Conservation (phyloP, 495 filamentous ascomycete species). For the Neurospora discreta region DNA sequence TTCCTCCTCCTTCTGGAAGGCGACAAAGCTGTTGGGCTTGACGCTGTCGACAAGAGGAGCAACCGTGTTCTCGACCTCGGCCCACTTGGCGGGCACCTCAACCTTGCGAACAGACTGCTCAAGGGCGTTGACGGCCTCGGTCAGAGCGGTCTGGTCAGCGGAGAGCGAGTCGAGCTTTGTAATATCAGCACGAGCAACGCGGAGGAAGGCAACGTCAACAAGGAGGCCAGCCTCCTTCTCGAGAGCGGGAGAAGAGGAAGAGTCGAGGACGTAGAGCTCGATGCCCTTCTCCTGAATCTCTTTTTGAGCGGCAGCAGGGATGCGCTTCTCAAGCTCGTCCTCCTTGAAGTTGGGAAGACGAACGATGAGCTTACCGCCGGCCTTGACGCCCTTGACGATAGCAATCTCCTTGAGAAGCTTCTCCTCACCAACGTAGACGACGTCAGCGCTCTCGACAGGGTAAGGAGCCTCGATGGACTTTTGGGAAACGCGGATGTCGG, state of each 20-base stretch:
- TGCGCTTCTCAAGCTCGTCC: constrained; percentile 83
- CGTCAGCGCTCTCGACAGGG: constrained; percentile 64
- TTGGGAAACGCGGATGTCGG: constrained; percentile 74
- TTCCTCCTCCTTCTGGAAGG: constrained; percentile 65
- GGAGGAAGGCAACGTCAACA: constrained; percentile 70
- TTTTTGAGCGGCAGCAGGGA: constrained; percentile 55
- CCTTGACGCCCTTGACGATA: constrained; percentile 57
- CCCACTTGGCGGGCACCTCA: constrained; percentile 71
- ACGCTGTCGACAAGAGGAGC: constrained; percentile 49
- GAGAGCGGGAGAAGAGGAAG: constrained; percentile 49
- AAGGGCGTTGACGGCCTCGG: constrained; percentile 53
- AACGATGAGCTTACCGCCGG: constrained; percentile 60
- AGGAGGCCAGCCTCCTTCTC: constrained; percentile 53
- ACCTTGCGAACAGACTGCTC: constrained; percentile 57
- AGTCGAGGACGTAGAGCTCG: constrained; percentile 63
- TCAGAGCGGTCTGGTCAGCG: constrained; percentile 37
- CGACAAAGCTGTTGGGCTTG: constrained; percentile 65
- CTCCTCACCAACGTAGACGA: constrained; percentile 65
- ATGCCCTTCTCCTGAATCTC: constrained; percentile 55
- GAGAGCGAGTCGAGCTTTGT: constrained; percentile 27
- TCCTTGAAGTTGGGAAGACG: constrained; percentile 68
- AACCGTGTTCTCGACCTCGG: constrained; percentile 48
- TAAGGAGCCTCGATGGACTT: constrained; percentile 79
- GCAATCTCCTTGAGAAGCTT: constrained; percentile 68
- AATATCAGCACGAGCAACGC: constrained; percentile 52